Conservation (phyloP, 2,329 filamentous ascomycete genomes). For the Cryphonectria japonica region DNA sequence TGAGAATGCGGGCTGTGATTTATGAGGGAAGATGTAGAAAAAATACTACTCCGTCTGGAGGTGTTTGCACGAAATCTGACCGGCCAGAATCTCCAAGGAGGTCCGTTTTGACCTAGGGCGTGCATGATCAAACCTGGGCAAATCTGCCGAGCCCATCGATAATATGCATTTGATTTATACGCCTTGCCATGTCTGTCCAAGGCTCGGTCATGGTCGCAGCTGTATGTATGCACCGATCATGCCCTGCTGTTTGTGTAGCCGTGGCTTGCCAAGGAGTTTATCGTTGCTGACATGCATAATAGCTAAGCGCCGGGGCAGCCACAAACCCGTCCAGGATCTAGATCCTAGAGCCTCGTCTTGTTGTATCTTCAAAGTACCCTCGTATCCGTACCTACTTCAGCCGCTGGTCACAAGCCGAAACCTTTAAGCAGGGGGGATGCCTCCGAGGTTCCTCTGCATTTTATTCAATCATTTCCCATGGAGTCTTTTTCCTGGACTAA, state of each 20-base stretch:
- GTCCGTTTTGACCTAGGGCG: background rate
- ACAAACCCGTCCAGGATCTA: background rate
- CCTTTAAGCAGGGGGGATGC: background rate
- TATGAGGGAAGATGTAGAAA: background rate
- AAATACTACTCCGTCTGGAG: background rate
- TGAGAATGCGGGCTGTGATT: background rate
- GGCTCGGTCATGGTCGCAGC: background rate
- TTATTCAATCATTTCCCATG: background rate
- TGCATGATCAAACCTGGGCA: background rate
- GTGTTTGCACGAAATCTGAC: background rate
- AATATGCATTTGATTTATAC: background rate
- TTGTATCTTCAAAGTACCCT: background rate
- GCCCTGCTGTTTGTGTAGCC: background rate
- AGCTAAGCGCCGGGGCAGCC: background rate
- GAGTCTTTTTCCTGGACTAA: background rate
- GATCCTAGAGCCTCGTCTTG: background rate
- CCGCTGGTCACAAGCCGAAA: background rate
- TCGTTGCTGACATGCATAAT: conserved; percentile 1
- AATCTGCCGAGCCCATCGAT: background rate
- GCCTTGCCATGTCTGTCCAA: background rate
- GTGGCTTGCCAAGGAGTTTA: conserved; percentile 1
- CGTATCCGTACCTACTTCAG: background rate
- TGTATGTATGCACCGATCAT: background rate
- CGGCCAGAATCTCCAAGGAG: background rate
- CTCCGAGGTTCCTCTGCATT: background rate